These are phyloP conservation scores for Saccharomycopsis guyanensis DNA, from an alignment of 805 yeast genomes.

Conservation along the genomic window DNA sequence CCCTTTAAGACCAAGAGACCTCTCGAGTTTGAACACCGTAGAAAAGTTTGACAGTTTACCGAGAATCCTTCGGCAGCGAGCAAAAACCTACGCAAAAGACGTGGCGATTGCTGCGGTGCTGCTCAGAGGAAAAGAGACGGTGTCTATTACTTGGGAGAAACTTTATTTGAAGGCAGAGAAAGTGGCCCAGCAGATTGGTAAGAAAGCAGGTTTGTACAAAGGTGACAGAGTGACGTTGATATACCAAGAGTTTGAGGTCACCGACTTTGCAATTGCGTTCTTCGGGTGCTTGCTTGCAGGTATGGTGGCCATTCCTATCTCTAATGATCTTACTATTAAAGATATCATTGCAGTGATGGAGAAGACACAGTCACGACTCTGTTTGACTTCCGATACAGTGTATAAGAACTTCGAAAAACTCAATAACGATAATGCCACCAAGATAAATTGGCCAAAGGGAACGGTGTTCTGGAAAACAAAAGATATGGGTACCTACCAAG, in stretches of 20 bases:
- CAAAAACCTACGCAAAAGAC: conserved; percentile 54
- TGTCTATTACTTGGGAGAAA: conserved; percentile 82
- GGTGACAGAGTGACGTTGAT: conserved; percentile 81
- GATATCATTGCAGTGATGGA: conserved; percentile 70
- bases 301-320: conserved; percentile 89
- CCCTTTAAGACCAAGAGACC: conserved; percentile 57
- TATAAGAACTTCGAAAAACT: conserved; percentile 66
- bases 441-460: conserved; percentile 65
- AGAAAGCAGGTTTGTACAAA: conserved; percentile 62
- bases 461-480: conserved; percentile 75
- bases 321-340: conserved; percentile 56
- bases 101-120: conserved; percentile 69
- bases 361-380: conserved; percentile 67
- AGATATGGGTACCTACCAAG: conserved; percentile 69
- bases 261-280: conserved; percentile 79
- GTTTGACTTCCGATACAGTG: conserved; percentile 75
- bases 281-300: conserved; percentile 92
- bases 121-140: conserved; percentile 70
- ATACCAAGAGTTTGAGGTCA: conserved; percentile 74
- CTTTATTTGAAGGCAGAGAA: conserved; percentile 75
- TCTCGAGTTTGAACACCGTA: conserved; percentile 27
- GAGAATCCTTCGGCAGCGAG: conserved; percentile 65
- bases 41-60: conserved; percentile 58
- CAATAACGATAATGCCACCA: conserved; percentile 35
- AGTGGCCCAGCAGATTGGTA: conserved; percentile 75